Evolutionary conservation across 495 filamentous ascomycete genomes (phyloP).

Genomic region (Aspergillus wentii): DNA sequence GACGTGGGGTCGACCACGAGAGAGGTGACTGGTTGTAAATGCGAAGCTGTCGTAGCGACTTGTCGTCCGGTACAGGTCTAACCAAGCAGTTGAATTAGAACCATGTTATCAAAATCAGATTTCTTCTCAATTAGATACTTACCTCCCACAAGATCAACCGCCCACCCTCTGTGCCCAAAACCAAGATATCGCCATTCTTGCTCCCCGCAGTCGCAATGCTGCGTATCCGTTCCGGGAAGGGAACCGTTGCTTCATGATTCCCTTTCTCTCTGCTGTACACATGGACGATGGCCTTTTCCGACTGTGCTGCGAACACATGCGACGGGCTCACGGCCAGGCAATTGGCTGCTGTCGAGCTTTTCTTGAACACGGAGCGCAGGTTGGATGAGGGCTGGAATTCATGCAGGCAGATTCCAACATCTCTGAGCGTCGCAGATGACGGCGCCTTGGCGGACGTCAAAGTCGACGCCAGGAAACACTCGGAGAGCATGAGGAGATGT

Average conservation of each 20-base stretch:
- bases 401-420: slow-evolving; percentile 80
- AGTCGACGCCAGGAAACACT: slow-evolving; percentile 75
- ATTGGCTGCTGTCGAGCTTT: slow-evolving; percentile 74
- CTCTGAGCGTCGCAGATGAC: slow-evolving; percentile 62
- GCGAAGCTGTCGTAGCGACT: slow-evolving; percentile 78
- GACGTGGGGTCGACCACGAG: slow-evolving; percentile 66
- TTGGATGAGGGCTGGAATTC: slow-evolving; percentile 70
- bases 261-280: slow-evolving; percentile 80
- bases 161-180: slow-evolving; percentile 82
- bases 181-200: slow-evolving; percentile 61
- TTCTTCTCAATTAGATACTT: too few species aligned
- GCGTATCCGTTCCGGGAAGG: slow-evolving; percentile 79
- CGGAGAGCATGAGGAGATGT: slow-evolving; percentile 63
- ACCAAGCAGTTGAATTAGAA: too few species aligned
- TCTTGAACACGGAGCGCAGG: slow-evolving; percentile 79
- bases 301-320: slow-evolving; percentile 87
- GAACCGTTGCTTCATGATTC: slow-evolving; percentile 79
- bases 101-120: too few species aligned
- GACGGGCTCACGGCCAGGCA: slow-evolving; percentile 75
- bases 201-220: slow-evolving; percentile 59
- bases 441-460: slow-evolving; percentile 58
- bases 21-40: slow-evolving; percentile 79
- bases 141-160: slow-evolving; percentile 93
- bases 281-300: slow-evolving; percentile 85
- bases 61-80: slow-evolving; percentile 83